Base-by-base conservation (phyloP, 257 asterid genomes). In the Primulina huaijiensis region DNA sequence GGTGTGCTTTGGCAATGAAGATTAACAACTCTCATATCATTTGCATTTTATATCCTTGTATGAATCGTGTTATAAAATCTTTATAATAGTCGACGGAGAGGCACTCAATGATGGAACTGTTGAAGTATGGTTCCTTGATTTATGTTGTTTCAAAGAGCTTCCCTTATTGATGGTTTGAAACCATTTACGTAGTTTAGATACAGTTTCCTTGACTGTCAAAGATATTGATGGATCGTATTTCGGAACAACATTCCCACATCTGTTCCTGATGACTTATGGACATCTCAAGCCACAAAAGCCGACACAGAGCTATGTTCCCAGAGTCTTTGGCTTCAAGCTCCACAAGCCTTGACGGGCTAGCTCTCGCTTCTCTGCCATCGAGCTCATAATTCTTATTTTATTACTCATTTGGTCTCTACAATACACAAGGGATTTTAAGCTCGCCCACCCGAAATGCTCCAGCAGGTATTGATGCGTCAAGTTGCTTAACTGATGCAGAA, bases 211-310 rank as follows among this genome's bases (percentile, higher is more conserved):
- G 74, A 92, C 84, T 60, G 50, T 62, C 73, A 72, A 74, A 92
- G 98, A 90, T 80, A 88, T 90, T 2, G 97, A 92, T 68, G 98
- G 97, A 25, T 88, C 95, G 35, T 92, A 88, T 80, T 92, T 92
- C 59, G 97, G 98, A 61, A 90, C 98, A 61, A 92, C 98, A 21
- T 90, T 90, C 73, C 97, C 97, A 23, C 97, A 92, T 73, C 93
- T 92, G 61, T 92, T 88, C 83, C 82, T 87, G 92, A 92, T 92
- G 98, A 87, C 96, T 1, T 88, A 90, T 35, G 98, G 96, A 31
- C 95, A 92, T 83, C 90, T 92, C 76, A 92, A 88, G 83, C 95
- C 97, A 58, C 96, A 87, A 77, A 90, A 87, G 82, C 86, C 97
- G 5, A 78, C 82, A 8, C 97, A 92, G 76, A 88, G 68, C 84